A percentile compares a stretch with the other conserved stretches of the same genome.
These are phyloP conservation scores for Marsdenia floribunda DNA, from an alignment of 257 asterid species.

Conservation along the genomic window DNA sequence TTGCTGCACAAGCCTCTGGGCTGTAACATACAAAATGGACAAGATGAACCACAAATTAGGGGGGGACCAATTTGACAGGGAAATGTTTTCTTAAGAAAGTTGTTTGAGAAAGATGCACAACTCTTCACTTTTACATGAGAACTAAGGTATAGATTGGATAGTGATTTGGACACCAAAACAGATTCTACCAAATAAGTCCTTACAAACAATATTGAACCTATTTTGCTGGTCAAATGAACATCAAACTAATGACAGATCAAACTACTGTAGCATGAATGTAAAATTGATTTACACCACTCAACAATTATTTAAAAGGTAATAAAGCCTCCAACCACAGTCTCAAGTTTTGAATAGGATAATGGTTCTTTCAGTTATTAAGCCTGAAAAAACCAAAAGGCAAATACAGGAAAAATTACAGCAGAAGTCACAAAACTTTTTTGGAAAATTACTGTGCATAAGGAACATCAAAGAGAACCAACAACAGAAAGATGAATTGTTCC, in stretches of 20 bases:
- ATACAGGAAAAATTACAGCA: not conserved
- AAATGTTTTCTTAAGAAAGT: not conserved
- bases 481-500: not conserved
- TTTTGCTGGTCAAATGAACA: not conserved
- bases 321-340: not conserved
- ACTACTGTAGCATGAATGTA: not conserved
- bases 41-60: conserved; percentile 5
- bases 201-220: not conserved
- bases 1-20: conserved; percentile 99
- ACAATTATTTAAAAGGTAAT: not conserved
- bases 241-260: not conserved
- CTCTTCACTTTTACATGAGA: not conserved
- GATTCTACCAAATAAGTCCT: not conserved
- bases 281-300: not conserved
- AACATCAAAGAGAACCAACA: not conserved
- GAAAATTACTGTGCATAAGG: not conserved
- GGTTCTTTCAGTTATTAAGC: not conserved
- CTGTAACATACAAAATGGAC: conserved; percentile 41
- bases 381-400: not conserved
- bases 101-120: not conserved
- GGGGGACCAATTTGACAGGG: conserved; percentile 3
- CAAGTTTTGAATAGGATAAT: not conserved
- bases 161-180: not conserved
- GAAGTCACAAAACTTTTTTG: not conserved
- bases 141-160: not conserved